These are phyloP conservation scores for Pseudogymnoascus sp. DNA, from an alignment of 2,329 filamentous ascomycete genomes.

Conservation along the genomic window DNA sequence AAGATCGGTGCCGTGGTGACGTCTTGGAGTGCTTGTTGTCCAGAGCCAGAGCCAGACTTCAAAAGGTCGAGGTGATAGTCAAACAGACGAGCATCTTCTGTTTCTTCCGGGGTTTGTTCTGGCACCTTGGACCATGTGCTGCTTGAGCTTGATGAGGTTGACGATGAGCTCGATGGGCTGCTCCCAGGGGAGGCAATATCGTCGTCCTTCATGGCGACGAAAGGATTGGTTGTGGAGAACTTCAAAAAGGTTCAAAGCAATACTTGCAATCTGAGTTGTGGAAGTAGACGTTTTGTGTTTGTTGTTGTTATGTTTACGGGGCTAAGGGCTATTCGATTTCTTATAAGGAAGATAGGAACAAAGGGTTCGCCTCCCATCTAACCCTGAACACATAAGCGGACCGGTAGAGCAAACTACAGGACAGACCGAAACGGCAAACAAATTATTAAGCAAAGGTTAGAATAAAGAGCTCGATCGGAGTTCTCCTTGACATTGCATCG, in stretches of 20 bases:
- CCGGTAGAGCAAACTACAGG: neutral
- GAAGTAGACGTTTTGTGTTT: neutral
- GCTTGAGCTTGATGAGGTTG: neutral
- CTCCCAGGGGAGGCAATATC: neutral
- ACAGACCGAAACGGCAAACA: neutral
- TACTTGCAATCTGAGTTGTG: too few relatives aligned
- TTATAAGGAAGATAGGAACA: neutral
- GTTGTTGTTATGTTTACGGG: neutral
- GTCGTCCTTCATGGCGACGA: neutral
- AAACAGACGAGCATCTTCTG: neutral
- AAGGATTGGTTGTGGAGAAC: neutral
- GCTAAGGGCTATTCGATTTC: neutral
- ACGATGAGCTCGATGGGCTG: neutral
- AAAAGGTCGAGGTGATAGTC: neutral
- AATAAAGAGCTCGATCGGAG: neutral
- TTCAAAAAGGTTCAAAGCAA: neutral
- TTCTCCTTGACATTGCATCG: neutral
- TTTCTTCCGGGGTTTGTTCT: neutral
- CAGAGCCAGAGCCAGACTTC: neutral
- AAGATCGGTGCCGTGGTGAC: constrained; percentile 19
- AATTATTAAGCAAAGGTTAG: neutral
- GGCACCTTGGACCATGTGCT: neutral
- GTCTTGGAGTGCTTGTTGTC: constrained; percentile 9
- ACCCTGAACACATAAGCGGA: neutral
- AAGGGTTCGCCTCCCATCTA: neutral